Percentiles rank a stretch among this genome's conserved stretches.
Evolutionary conservation across 2,329 filamentous ascomycete species (phyloP).

Genomic region (Beauveria medogensis): DNA sequence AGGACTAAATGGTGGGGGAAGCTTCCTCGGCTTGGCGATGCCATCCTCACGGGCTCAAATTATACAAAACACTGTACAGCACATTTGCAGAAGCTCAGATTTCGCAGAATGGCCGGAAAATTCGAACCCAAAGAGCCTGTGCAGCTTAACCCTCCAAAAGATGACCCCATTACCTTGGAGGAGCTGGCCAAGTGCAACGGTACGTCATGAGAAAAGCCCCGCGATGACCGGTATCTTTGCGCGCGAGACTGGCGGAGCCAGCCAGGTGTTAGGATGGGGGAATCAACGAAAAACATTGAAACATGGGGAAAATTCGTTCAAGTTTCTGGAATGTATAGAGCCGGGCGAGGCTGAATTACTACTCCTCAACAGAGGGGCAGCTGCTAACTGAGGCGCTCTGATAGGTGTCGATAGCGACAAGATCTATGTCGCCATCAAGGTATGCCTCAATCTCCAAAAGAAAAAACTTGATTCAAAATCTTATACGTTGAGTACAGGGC

Average conservation of each 20-base stretch:
- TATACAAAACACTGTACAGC: background rate
- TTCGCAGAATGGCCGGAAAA: slow-evolving; percentile 47
- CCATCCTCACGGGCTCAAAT: background rate
- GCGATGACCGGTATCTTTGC: background rate
- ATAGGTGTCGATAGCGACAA: slow-evolving; percentile 57
- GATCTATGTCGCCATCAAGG: slow-evolving; percentile 65
- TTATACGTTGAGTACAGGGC: slow-evolving; percentile 47
- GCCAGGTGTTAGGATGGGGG: background rate
- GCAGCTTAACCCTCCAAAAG: slow-evolving; percentile 72
- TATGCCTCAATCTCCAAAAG: slow-evolving; percentile 20
- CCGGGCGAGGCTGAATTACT: background rate
- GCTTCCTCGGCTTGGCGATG: slow-evolving; percentile 3
- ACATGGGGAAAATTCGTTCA: no score
- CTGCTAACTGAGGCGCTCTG: slow-evolving; percentile 15
- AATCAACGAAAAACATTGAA: no score
- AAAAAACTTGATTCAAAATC: background rate
- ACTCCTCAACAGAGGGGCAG: background rate
- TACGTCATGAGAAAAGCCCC: slow-evolving; percentile 34
- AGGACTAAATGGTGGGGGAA: slow-evolving; percentile 7
- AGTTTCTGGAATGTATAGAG: background rate
- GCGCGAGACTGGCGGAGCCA: background rate
- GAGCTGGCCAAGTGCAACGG: slow-evolving; percentile 77
- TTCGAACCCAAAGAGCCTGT: slow-evolving; percentile 76
- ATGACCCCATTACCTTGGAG: slow-evolving; percentile 74
- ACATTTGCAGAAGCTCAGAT: background rate